A percentile compares a stretch with the other conserved stretches of the same genome.
Conservation (phyloP, 2,329 filamentous ascomycete genomes). For the Dactylellina leptospora region DNA sequence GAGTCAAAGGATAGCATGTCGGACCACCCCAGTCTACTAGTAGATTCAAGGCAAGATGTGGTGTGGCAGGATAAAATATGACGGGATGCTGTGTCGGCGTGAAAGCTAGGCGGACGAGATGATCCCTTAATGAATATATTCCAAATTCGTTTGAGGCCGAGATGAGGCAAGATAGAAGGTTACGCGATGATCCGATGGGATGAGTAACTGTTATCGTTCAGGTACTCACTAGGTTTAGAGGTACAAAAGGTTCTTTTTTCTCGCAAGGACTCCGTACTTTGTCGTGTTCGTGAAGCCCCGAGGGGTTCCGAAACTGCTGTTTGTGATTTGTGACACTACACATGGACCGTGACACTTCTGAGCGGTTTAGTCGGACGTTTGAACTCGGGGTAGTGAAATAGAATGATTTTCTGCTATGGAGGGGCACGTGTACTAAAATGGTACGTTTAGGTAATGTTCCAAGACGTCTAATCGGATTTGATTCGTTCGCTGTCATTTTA, state of each 20-base stretch:
- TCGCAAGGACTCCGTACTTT: neutral
- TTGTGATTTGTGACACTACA: slow-evolving; percentile 27
- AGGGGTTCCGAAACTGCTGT: slow-evolving; percentile 42
- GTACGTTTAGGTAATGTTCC: too few relatives aligned
- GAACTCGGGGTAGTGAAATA: neutral
- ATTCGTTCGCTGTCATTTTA: too few relatives aligned
- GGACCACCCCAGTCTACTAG: neutral
- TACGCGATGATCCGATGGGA: too few relatives aligned
- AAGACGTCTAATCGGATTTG: too few relatives aligned
- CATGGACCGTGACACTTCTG: neutral
- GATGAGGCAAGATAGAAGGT: too few relatives aligned
- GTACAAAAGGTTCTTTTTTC: neutral
- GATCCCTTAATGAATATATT: slow-evolving; percentile 1
- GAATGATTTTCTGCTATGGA: too few relatives aligned
- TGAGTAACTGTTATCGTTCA: neutral
- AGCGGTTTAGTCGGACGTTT: neutral
- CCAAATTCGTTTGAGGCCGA: slow-evolving; percentile 11
- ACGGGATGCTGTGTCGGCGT: neutral
- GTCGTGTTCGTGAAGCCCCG: too few relatives aligned
- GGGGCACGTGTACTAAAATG: too few relatives aligned
- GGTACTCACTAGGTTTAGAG: neutral
- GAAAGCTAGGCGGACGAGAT: neutral
- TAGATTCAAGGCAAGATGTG: too few relatives aligned
- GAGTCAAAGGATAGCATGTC: slow-evolving; percentile 5
- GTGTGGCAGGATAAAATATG: neutral